Base-by-base conservation (phyloP, 805 yeast species). In the Suhomyces sp. region DNA sequence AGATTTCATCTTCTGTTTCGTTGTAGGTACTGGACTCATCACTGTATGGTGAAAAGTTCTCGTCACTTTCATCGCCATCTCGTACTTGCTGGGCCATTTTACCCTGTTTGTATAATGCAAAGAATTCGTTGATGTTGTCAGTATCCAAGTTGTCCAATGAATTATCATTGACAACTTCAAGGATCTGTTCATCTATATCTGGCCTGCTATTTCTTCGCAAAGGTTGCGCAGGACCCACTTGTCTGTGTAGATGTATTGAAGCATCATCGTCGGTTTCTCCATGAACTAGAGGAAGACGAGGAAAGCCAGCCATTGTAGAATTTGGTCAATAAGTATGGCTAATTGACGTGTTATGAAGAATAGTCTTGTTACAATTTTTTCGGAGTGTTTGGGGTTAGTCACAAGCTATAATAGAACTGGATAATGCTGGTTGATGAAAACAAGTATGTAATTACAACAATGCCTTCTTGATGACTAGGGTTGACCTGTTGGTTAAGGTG, bases 201-300 rank as follows among this genome's bases (percentile, higher is more conserved):
- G 36, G 39, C 38, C 32, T 37, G 44, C 14, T 37, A 28, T 25
- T 43, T 42, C 40, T 14, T 35, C 50, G 47, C 14, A 66, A 44
- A 2, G 73, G 72, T 10, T 48, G 46, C 1, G 71, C 56, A 2
- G 66, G 68, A 1, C 71, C 71, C 4, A 68, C 62, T 6, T 47
- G 51, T 22, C 57, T 51, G 38, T 61, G 52, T 18, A 65, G 46
- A 44, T 68, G 73, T 23, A 67, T 60, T 15, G 73, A 66, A 1
- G 61, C 63, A 26, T 65, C 70, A 23, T 68, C 72, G 35, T 65
- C 72, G 2, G 69, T 62, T 31, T 63, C 70, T 1, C 70, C 71
- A 21, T 55, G 50, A 3, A 64, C 47, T 4, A 42, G 42, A 4
- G 72, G 73, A n/a, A 66, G 50, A 23, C 48, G 46, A 4, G 70